These are phyloP conservation scores for Sporisorium graminicola DNA, from an alignment of 1,284 basidiomycete genomes.

Conservation along the genomic window DNA sequence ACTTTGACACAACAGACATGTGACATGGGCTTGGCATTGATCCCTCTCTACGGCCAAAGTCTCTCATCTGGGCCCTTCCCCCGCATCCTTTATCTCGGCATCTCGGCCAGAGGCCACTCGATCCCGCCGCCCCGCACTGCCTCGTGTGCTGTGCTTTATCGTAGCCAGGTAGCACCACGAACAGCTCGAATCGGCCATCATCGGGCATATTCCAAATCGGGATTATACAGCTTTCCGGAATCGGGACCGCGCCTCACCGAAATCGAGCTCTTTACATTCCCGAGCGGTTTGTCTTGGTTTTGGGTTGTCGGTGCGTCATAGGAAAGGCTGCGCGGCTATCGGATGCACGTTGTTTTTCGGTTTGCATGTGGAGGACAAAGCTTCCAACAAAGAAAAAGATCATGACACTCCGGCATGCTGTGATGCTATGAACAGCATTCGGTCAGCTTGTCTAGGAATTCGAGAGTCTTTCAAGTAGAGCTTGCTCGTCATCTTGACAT, in stretches of 20 bases:
- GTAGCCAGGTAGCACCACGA: too few relatives aligned
- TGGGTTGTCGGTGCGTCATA: constrained; percentile 5
- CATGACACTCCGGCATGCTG: not conserved
- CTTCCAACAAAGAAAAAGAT: not conserved
- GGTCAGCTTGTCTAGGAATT: not conserved
- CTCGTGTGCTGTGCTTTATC: too few relatives aligned
- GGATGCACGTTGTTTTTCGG: not conserved
- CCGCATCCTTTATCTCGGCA: not conserved
- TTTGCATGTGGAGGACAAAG: constrained; percentile 4
- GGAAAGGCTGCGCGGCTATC: not conserved
- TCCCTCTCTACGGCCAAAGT: not conserved
- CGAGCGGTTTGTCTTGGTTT: too few relatives aligned
- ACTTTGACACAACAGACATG: not conserved
- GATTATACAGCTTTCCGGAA: too few relatives aligned
- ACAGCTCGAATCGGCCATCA: too few relatives aligned
- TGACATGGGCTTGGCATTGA: constrained; percentile 4
- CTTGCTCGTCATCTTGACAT: not conserved
- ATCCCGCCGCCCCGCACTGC: too few relatives aligned
- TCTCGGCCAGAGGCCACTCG: too few relatives aligned
- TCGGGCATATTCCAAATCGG: too few relatives aligned
- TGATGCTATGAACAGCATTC: not conserved
- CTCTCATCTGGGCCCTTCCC: not conserved
- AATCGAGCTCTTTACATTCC: too few relatives aligned
- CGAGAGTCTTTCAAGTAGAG: not conserved
- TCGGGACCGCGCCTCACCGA: too few relatives aligned